Evolutionary conservation across 305 asterid species (phyloP), one percentile per base, ranked within the genome.

Genomic region (Fraxinus floribunda): DNA sequence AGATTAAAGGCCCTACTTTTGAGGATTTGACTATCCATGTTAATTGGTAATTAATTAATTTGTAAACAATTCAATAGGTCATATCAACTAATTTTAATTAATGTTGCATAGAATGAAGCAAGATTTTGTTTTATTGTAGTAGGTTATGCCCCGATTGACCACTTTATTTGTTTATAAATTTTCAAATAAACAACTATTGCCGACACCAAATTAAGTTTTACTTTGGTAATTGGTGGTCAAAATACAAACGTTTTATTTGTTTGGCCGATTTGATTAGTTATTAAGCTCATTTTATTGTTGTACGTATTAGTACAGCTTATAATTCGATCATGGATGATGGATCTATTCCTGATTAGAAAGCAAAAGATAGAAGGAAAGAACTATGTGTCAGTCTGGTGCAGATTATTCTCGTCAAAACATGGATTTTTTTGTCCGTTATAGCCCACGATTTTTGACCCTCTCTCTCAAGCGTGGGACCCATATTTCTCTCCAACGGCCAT

Each of bases 1-100:
- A 71, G 76, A 71, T 71, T 32, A 71, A 32, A 32, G 76, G 76
- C 46, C 76, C 76, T 2, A 32, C 46, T 71, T 30, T 71, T 71
- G 13, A 71, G 76, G 76, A 71, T 66, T 71, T 71, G 76, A 71
- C 76, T 71, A 34, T 34, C 46, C 66, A 15, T 6, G 10, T 32
- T 34, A 44, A 71, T 32, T 70, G 13, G 75, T 30, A 4, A 66
- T 49, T 49, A 62, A n/a, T 57, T 57, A 6, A 57, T 57, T 57
- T 18, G 68, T 24, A 62, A 20, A 64, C 9, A 64, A 64, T 62
- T 70, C 18, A 13, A 11, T 70, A 29, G 38, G 41, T 35, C 20
- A 15, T 15, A 70, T 30, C 75, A 30, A 70, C 75, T 29, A 0
- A 70, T 20, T 32, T 30, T 29, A 10, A 30, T 68, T 68, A 44